Evolutionary conservation across 176 grass and related monocot genomes (phyloP), one percentile per base, ranked within the genome.

Genomic region (Guadua angustifolia): DNA sequence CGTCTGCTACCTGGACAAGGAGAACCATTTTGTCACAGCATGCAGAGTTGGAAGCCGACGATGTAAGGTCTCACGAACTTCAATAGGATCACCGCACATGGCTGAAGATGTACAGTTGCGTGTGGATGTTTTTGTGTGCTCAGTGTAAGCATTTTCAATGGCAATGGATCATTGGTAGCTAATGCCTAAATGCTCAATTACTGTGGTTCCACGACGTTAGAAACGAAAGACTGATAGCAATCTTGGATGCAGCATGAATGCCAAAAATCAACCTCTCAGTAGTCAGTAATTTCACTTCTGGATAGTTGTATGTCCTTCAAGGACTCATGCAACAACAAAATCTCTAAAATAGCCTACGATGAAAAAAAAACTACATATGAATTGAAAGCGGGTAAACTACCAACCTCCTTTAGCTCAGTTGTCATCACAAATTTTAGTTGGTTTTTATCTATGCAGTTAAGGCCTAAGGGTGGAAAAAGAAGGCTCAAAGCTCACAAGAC

Each of bases 1-100:
- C 92, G 42, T 98, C 92, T 77, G 95, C 90, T 82, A 95, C 90
- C 95, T 98, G 62, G 19, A 81, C 21, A 26, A 78, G 14, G 44
- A 18, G 36, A 81, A 78, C 6, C 44, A 44, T 63, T 69, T 50
- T 16, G 25, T 38, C 81, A 83, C 6, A 77, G 69, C 45, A 79
- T 73, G 74, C 46, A 85, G 17, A 68, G 16, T 42, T 75, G 60
- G 16, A 74, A 67, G 44, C 7, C 21, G 38, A 42, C 8, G 4
- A 73, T 77, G 53, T 63, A 10, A 68, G 46, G 35, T 63, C 62
- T 62, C 50, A 50, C 29, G 18, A 83, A 71, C 15, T 50, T 82
- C 46, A 68, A 73, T 25, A 66, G 29, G 2, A 45, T 76, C 42
- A 64, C 15, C 49, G 53, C 9, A 36, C 44, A 76, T 5, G 40